A percentile compares a stretch with the other conserved stretches of the same genome.
Conservation (phyloP, 2,329 filamentous ascomycete species). For the Bipolaris gigantea region DNA sequence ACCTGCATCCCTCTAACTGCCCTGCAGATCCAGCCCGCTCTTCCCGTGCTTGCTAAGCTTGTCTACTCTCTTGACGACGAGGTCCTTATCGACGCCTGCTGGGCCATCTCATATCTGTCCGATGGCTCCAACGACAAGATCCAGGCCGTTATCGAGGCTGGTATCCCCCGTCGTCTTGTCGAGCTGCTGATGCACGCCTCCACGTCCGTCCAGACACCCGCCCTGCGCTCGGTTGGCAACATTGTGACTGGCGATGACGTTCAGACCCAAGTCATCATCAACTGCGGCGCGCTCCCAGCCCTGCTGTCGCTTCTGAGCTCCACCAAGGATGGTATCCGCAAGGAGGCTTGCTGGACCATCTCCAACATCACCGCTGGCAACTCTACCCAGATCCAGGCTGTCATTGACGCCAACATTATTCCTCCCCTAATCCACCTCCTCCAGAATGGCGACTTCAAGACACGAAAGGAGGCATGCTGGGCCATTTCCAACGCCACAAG, state of each 20-base stretch:
- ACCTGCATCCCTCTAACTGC: conserved; percentile 6
- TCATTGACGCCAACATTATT: conserved; percentile 96
- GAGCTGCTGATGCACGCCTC: conserved; percentile 98
- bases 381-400: conserved; percentile 94
- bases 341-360: conserved; percentile 99
- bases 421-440: conserved; percentile 94
- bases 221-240: conserved; percentile 95
- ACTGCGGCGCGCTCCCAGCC: conserved; percentile 89
- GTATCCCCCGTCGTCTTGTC: conserved; percentile 92
- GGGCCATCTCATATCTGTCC: conserved; percentile 98
- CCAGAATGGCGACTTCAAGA: conserved; percentile 97
- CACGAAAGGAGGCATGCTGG: conserved; percentile 98
- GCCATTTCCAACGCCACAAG: conserved; percentile 98
- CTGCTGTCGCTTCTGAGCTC: conserved; percentile 93
- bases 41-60: conserved; percentile 93
- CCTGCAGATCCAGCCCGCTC: conserved; percentile 82
- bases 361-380: conserved; percentile 99
- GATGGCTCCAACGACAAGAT: conserved; percentile 99
- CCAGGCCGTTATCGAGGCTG: conserved; percentile 96
- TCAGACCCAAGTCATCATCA: conserved; percentile 99
- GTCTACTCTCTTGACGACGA: conserved; percentile 99
- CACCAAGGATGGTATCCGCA: conserved; percentile 97
- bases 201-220: conserved; percentile 96
- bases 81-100: conserved; percentile 97
- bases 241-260: conserved; percentile 99